Base-by-base conservation (phyloP, 2,329 filamentous ascomycete species). In the Pyrenophora seminiperda region DNA sequence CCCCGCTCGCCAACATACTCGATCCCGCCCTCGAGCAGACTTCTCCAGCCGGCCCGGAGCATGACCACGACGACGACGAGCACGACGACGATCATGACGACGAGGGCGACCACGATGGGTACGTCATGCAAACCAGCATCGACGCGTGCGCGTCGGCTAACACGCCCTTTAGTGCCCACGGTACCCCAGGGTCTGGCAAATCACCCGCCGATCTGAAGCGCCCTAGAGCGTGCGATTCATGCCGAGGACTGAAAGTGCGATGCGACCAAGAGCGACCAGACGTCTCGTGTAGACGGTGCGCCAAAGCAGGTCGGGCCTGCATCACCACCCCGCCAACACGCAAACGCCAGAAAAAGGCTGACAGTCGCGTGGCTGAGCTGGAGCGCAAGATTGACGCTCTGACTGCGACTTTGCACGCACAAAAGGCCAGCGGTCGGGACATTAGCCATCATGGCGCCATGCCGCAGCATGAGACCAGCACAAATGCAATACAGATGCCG, bases 351-450 rank as follows among this genome's bases (percentile, higher is more conserved):
- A 96, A 93, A 79, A 96, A 96, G 79, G 91, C 90, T 45, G 92
- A 96, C 70, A 93, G 85, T 59, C 82, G 91, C 42, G 91, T 97
- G 10, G 88, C 91, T 7, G 91, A 96, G 77, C 79, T 97, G 42
- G 91, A 96, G 78, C 91, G 88, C 79, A 95, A 95, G 77, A 93
- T 96, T 57, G 91, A 96, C 76, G 89, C 88, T 7, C 72, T 96
- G 68, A 96, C 90, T 6, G 89, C 90, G 5, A 91, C 85, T 29
- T 70, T 96, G 58, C 86, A 90, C 37, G 84, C 88, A 22, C 75
- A 77, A 55, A 73, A 73, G 52, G 43, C 56, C 3, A 62, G 43
- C 11, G 47, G 20, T 1, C 59, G 64, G 1, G 62, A 66, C 3
- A 36, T 60, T 14, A 56, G 58, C 22, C 61, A 67, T 13, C 55